Base-by-base conservation (phyloP, 306 rosid genomes). In the Medicago ruthenica region DNA sequence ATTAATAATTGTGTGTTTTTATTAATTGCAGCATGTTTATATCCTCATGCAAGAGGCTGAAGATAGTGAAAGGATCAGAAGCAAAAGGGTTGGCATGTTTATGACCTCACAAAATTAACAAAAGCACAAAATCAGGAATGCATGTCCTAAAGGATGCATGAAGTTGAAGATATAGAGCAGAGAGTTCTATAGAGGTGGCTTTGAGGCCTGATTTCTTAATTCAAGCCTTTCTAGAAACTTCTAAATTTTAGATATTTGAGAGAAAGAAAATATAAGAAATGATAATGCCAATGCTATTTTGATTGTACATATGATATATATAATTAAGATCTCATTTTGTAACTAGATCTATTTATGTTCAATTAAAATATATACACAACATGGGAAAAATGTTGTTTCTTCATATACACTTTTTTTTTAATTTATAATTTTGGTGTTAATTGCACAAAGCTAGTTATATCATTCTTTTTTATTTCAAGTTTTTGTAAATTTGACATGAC, bases 51-150 rank as follows among this genome's bases (percentile, higher is more conserved):
- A 91, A 86, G 81, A 86, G 93, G 79, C 67, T 89, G 67, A 86
- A 80, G 73, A 88, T 89, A 68, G 82, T 91, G 76, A 91, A 86
- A 67, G 92, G 80, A 79, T 86, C 88, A 54, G 91, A 91, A 70
- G 86, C 95, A 63, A 88, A 82, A 75, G 95, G 95, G 8, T 76
- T 91, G 77, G 80, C 76, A 20, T 87, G 82, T 74, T 77, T 78
- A 15, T 84, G 83, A 83, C 36, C 68, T 0, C 13, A 15, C 51
- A 48, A 21, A 21, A 48, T 11, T 21, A 57, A 57, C n/a, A 21
- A 22, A 57, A 10, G 24, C 59, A 57, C 48, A n/a, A 50, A 54
- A 3, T 10, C 31, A 53, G 1, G 61, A 18, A 16, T 54, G 13
- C 61, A 54, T 54, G 12, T 15, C 54, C 17, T 47, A 13, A 47